Conservation (phyloP, 805 yeast species). For the Metschnikowia corniflorae region DNA sequence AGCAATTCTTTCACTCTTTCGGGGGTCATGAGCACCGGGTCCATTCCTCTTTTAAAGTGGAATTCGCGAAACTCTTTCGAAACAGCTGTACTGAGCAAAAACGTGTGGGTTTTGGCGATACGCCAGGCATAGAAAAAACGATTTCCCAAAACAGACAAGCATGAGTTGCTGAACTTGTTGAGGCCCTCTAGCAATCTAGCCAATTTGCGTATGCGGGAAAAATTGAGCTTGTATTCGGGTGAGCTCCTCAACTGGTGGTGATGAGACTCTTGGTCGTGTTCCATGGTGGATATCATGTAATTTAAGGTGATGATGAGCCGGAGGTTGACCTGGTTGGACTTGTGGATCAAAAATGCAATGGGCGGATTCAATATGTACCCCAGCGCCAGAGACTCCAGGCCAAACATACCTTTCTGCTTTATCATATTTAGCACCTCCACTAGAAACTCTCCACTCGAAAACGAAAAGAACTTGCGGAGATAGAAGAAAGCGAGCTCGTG, state of each 20-base stretch:
- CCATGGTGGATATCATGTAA: conserved; percentile 21
- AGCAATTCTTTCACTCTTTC: conserved; percentile 10
- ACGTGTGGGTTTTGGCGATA: conserved; percentile 11
- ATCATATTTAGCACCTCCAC: conserved; percentile 32
- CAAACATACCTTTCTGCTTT: conserved; percentile 37
- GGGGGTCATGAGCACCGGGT: conserved; percentile 3
- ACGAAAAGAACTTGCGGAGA: conserved; percentile 27
- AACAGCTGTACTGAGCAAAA: conserved; percentile 5
- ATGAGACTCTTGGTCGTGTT: conserved; percentile 20
- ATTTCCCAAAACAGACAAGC: conserved; percentile 13
- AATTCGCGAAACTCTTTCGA: conserved; percentile 4
- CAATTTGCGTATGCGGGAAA: conserved; percentile 25
- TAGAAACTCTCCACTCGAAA: conserved; percentile 26
- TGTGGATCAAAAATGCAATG: conserved; percentile 32
- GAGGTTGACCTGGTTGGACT: conserved; percentile 26
- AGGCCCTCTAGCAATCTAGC: conserved; percentile 28
- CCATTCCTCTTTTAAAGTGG: conserved; percentile 2
- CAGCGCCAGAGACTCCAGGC: conserved; percentile 28
- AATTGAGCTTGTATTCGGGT: conserved; percentile 20
- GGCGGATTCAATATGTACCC: conserved; percentile 42
- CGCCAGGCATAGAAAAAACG: conserved; percentile 19
- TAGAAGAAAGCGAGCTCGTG: conserved; percentile 31
- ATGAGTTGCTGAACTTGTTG: conserved; percentile 22
- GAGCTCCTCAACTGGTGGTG: conserved; percentile 15
- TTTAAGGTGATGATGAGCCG: conserved; percentile 25